These are phyloP conservation scores for Pichia occidentalis DNA, from an alignment of 805 yeast genomes.

Conservation along the genomic window DNA sequence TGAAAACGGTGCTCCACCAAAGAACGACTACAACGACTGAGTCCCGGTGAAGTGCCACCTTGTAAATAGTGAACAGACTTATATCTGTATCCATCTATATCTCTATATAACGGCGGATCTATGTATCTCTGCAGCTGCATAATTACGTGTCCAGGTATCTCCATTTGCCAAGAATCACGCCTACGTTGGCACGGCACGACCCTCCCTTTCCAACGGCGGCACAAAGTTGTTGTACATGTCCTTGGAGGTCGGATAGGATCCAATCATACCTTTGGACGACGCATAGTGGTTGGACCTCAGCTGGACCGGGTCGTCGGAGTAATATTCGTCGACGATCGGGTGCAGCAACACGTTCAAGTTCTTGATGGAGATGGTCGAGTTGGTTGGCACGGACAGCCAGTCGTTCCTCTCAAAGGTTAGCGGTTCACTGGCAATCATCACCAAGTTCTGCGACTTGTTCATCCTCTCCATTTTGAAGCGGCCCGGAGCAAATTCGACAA, in stretches of 20 bases:
- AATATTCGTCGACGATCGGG: slow-evolving; percentile 87
- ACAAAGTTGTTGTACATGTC: slow-evolving; percentile 41
- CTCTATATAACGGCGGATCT: too few species aligned
- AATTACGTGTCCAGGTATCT: not conserved
- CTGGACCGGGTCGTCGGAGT: slow-evolving; percentile 60
- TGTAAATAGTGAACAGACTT: not conserved
- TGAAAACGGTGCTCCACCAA: slow-evolving; percentile 78
- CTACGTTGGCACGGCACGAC: slow-evolving; percentile 30
- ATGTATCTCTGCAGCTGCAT: too few species aligned
- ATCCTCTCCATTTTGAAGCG: slow-evolving; percentile 90
- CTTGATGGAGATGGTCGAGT: slow-evolving; percentile 73
- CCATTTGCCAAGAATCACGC: not conserved
- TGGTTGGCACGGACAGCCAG: slow-evolving; percentile 96
- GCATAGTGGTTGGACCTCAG: slow-evolving; percentile 77
- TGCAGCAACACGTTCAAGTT: slow-evolving; percentile 84
- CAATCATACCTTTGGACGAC: slow-evolving; percentile 87
- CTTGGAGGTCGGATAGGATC: slow-evolving; percentile 72
- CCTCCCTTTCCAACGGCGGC: slow-evolving; percentile 78
- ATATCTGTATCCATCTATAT: not conserved
- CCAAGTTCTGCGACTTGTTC: slow-evolving; percentile 87
- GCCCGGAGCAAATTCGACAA: slow-evolving; percentile 85
- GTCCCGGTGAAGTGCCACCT: not conserved
- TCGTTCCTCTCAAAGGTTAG: slow-evolving; percentile 94
- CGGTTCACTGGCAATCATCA: slow-evolving; percentile 95
- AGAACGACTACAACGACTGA: slow-evolving; percentile 73